Evolutionary conservation across 257 asterid genomes (phyloP).

Genomic region (Misopates orontium): DNA sequence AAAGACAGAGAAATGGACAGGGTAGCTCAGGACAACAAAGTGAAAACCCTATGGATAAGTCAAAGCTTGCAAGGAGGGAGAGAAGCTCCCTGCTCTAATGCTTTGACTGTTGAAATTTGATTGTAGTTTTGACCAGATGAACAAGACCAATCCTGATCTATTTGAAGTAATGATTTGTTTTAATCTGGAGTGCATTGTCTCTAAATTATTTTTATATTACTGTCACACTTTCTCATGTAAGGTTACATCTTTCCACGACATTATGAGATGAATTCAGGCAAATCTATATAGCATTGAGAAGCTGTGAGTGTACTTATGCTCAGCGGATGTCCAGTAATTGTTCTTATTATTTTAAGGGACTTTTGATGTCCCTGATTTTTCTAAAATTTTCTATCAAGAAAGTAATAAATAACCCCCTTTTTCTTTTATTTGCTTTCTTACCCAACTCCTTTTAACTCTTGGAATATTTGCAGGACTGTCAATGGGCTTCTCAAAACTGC

Average conservation of each 20-base stretch:
- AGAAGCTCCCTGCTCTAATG: no score
- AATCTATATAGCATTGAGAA: background rate
- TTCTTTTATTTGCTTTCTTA: conserved; percentile 1
- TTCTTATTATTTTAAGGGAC: background rate
- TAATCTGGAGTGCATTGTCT: no score
- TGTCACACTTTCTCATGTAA: background rate
- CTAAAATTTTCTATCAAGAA: background rate
- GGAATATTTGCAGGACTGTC: conserved; percentile 83
- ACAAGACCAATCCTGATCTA: no score
- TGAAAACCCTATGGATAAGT: no score
- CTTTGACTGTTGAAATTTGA: no score
- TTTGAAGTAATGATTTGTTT: no score
- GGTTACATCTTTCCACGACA: background rate
- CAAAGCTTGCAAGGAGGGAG: no score
- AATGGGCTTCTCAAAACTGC: conserved; percentile 97
- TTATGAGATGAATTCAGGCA: background rate
- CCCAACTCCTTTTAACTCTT: conserved; percentile 43
- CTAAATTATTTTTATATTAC: no score
- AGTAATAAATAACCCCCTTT: background rate
- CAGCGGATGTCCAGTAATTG: background rate
- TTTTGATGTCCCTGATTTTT: background rate
- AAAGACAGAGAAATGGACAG: no score
- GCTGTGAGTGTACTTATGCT: background rate
- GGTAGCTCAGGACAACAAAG: no score
- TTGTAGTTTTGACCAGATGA: no score